Evolutionary conservation across 805 yeast genomes (phyloP).

Genomic region (Yueomyces sp.): DNA sequence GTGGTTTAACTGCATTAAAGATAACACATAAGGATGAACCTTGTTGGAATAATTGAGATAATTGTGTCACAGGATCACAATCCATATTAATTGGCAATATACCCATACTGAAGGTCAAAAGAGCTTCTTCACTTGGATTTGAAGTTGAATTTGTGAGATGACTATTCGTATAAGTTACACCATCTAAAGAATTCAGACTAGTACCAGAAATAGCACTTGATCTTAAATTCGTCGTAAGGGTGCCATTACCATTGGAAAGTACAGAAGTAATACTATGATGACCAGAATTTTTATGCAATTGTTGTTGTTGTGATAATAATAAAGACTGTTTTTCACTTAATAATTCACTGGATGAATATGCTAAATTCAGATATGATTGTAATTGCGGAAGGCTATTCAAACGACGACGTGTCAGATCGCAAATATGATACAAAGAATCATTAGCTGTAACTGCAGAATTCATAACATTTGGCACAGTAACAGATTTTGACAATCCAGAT

Average conservation of each 20-base stretch:
- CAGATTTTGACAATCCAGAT: constrained; percentile 2
- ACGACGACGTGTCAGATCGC: constrained; percentile 41
- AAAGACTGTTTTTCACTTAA: constrained; percentile 62
- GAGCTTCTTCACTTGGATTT: constrained; percentile 15
- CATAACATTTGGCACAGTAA: constrained; percentile 30
- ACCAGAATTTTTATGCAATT: constrained; percentile 12
- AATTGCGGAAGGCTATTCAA: constrained; percentile 51
- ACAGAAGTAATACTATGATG: constrained; percentile 12
- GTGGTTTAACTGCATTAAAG: constrained; percentile 57
- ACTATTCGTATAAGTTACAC: constrained; percentile 12
- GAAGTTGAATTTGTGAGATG: constrained; percentile 3
- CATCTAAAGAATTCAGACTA: constrained; percentile 18
- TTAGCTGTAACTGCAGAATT: constrained; percentile 47
- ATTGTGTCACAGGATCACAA: constrained; percentile 86
- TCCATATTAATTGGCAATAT: constrained; percentile 57
- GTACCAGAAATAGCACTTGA: constrained; percentile 24
- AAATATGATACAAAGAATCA: constrained; percentile 60
- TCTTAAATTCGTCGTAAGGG: constrained; percentile 13
- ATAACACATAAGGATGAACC: constrained; percentile 86
- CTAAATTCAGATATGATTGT: constrained; percentile 51
- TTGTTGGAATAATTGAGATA: constrained; percentile 79
- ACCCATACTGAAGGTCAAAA: constrained; percentile 59
- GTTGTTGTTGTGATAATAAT: constrained; percentile 28
- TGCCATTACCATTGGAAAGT: constrained; percentile 1
- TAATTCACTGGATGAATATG: constrained; percentile 52